Conservation (phyloP, 495 filamentous ascomycete species). For the Daldinia decipiens region DNA sequence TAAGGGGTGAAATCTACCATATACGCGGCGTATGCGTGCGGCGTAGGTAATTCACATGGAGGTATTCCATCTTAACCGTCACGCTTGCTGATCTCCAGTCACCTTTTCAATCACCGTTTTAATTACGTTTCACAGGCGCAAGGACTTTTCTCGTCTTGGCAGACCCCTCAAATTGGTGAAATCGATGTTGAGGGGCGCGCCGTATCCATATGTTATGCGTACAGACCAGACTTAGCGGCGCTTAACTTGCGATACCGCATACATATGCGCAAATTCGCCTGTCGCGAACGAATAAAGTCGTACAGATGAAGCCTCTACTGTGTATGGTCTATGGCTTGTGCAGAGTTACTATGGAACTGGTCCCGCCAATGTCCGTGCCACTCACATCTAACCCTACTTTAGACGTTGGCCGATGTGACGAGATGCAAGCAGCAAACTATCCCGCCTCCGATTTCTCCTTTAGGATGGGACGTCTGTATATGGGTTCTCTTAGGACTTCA, state of each 20-base stretch:
- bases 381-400: constrained; percentile 35
- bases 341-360: constrained; percentile 34
- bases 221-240: constrained; percentile 39
- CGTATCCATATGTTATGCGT: constrained; percentile 5
- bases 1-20: constrained; percentile 30
- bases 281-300: constrained; percentile 28
- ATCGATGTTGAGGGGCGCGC: constrained; percentile 19
- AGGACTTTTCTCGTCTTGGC: constrained; percentile 39
- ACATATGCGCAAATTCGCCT: constrained; percentile 40
- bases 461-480: constrained; percentile 18
- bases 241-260: constrained; percentile 43
- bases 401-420: constrained; percentile 29
- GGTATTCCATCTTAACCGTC: constrained; percentile 25
- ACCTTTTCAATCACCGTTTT: constrained; percentile 36
- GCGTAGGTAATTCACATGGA: constrained; percentile 21
- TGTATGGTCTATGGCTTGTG: constrained; percentile 25
- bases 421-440: constrained; percentile 43
- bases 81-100: constrained; percentile 30
- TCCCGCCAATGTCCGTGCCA: constrained; percentile 21
- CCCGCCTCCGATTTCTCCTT: constrained; percentile 27
- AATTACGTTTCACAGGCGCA: constrained; percentile 40
- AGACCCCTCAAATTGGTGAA: constrained; percentile 22
- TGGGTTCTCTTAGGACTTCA: constrained; percentile 15
- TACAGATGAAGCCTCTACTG: constrained; percentile 14
- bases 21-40: constrained; percentile 31